Conservation (phyloP, 108 stramenopile genomes). For the Skeletonema tropicum region DNA sequence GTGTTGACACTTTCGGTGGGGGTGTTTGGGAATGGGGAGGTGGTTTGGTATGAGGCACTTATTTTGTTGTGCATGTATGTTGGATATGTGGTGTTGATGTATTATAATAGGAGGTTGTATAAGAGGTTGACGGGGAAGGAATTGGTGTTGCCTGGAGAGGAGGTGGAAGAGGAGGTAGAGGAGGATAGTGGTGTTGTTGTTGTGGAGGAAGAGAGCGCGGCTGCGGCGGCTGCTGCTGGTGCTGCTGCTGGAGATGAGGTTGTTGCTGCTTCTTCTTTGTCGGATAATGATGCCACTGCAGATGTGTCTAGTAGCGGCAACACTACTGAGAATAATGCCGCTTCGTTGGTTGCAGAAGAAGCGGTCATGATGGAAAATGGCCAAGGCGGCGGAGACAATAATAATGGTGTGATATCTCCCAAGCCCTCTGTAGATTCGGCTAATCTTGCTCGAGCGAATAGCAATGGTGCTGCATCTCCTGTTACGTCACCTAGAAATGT, state of each 20-base stretch:
- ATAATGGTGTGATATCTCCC: background rate
- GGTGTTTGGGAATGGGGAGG: constrained; percentile 43
- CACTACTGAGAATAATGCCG: background rate
- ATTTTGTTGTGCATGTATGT: constrained; percentile 80
- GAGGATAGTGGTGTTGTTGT: background rate
- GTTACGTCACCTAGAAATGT: too few relatives aligned
- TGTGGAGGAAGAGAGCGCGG: constrained; percentile 7
- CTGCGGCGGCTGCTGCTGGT: background rate
- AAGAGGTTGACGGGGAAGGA: constrained; percentile 58
- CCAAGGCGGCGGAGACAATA: background rate
- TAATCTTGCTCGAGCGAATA: too few relatives aligned
- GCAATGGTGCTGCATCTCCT: too few relatives aligned
- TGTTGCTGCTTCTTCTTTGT: too few relatives aligned
- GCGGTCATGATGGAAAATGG: background rate
- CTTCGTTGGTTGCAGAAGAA: constrained; percentile 1
- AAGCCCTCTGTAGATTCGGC: too few relatives aligned
- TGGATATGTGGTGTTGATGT: constrained; percentile 81
- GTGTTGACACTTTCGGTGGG: constrained; percentile 65
- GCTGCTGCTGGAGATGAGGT: too few relatives aligned
- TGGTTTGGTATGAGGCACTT: constrained; percentile 75
- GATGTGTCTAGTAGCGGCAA: background rate
- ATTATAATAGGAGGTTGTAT: constrained; percentile 65
- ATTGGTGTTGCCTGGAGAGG: constrained; percentile 24
- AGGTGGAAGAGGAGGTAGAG: constrained; percentile 4
- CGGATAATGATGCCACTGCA: background rate